A percentile compares a stretch with the other conserved stretches of the same genome.
phyloP scores from a whole-genome alignment of 306 rosid species.

The Acacia confusa region DNA sequence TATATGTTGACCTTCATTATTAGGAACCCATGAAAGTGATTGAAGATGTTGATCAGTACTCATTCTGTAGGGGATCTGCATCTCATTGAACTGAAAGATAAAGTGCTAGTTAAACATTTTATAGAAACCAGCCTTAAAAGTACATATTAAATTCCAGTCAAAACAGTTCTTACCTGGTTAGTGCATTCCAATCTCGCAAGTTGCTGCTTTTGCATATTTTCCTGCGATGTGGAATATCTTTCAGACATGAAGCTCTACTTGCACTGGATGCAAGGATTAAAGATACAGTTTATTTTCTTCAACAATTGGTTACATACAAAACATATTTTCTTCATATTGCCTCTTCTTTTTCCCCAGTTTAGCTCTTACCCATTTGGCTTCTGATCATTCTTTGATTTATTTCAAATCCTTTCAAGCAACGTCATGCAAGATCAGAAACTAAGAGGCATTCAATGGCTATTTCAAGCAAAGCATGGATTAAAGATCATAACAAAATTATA shows the following conservation, averaged over 20 bases:
- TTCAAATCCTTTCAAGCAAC: not conserved
- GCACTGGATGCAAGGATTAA: not conserved
- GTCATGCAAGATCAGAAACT: not conserved
- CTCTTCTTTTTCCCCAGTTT: not conserved
- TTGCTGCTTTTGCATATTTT: slow-evolving; percentile 75
- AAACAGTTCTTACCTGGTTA: slow-evolving; percentile 65
- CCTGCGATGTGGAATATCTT: slow-evolving; percentile 36
- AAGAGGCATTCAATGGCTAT: not conserved
- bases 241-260: not conserved
- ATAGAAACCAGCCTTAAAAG: not conserved
- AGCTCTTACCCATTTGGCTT: not conserved
- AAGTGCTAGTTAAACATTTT: not conserved
- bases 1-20: slow-evolving; percentile 45
- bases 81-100: slow-evolving; percentile 70
- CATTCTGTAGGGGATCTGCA: slow-evolving; percentile 58
- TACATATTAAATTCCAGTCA: not conserved
- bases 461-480: not conserved
- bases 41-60: slow-evolving; percentile 73
- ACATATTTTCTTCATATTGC: not conserved
- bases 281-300: not conserved
- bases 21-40: slow-evolving; percentile 68
- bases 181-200: slow-evolving; percentile 64
- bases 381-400: not conserved
- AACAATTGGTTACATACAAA: not conserved
- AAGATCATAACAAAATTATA: not conserved